Base-by-base conservation (phyloP, 1,139 yeast species). In the Nadsonia starkeyi-henricii region DNA sequence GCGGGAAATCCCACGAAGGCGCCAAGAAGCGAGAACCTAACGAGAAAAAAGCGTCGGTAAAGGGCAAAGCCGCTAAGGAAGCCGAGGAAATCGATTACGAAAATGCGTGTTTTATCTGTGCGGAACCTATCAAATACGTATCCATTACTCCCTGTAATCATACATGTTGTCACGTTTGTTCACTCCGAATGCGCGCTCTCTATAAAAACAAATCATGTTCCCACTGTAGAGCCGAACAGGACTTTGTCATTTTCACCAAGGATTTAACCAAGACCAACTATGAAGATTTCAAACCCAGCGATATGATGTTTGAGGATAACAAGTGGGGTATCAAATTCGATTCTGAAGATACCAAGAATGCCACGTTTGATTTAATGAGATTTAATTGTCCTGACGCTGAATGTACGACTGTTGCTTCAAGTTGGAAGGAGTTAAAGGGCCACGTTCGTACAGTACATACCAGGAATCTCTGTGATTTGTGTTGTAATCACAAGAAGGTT, bases 141-240 rank as follows among this genome's bases (percentile, higher is more conserved):
- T 85, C 95, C 0, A 63, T 83, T 17, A 77, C 91, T 2, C 85
- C 89, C 1, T 91, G 99, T 65, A 81, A 81, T 57, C 97, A 91
- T 62, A 73, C 73, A 21, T 79, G 89, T 0, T 91, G 99, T 63
- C 88, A 86, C 61, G 67, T 66, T 49, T 91, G 99, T 68, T 73
- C 88, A 0, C 76, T 89, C 57, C 73, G 96, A 55, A 86, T 88
- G 59, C 72, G 96, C 44, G 91, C 88, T 0, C 68, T 89, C 28
- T 88, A 84, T 65, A 74, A 75, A 41, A 86, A 84, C 65, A 74
- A 71, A 37, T 69, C 74, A 19, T 91, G 99, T 69, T 72, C 91
- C 48, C 79, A 86, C 46, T 91, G 99, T 66, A 63, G 74, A 28
- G 77, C 88, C 1, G 85, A 81, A 47, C 77, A 77, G 52, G 77